Evolutionary conservation across 768 basidiomycete genomes (phyloP).

Genomic region (Phanerochaete carnosa): DNA sequence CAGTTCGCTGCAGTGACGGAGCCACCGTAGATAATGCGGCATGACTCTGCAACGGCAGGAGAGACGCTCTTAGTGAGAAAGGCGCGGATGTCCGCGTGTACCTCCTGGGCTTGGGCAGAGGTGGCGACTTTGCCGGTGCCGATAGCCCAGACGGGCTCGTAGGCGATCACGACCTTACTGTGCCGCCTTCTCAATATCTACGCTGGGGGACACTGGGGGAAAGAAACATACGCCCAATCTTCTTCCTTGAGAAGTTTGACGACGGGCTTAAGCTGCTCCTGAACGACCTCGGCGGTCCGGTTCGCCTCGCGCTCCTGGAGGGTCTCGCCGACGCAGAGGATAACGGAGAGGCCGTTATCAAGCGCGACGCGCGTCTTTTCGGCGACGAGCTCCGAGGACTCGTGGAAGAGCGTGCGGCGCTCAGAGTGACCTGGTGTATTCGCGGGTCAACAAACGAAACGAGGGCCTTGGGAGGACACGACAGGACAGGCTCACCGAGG

Average conservation of each 20-base stretch:
- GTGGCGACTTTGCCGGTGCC: constrained; percentile 97
- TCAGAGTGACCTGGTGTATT: constrained; percentile 80
- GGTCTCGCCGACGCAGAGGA: constrained; percentile 96
- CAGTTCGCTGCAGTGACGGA: constrained; percentile 89
- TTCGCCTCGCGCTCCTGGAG: constrained; percentile 80
- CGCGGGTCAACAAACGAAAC: not conserved
- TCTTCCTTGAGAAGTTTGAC: constrained; percentile 54
- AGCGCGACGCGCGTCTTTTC: constrained; percentile 85
- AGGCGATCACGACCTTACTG: constrained; percentile 92
- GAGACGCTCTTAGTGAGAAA: constrained; percentile 71
- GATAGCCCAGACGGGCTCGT: constrained; percentile 98
- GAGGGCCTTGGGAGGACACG: not conserved
- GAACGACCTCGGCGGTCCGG: constrained; percentile 75
- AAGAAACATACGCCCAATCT: constrained; percentile 73
- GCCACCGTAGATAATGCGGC: constrained; percentile 94
- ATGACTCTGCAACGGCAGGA: constrained; percentile 60
- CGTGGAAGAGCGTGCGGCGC: constrained; percentile 89
- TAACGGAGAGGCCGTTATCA: constrained; percentile 72
- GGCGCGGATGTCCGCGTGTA: constrained; percentile 78
- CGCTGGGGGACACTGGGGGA: constrained; percentile 3
- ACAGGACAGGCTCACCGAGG: constrained; percentile 55
- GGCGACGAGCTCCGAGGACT: constrained; percentile 79
- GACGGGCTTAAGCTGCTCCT: constrained; percentile 78
- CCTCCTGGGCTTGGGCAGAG: constrained; percentile 87
- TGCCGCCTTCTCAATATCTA: not conserved